These are phyloP conservation scores for Flaveria bidentis DNA, from an alignment of 129 eudicot species.

Conservation along the genomic window DNA sequence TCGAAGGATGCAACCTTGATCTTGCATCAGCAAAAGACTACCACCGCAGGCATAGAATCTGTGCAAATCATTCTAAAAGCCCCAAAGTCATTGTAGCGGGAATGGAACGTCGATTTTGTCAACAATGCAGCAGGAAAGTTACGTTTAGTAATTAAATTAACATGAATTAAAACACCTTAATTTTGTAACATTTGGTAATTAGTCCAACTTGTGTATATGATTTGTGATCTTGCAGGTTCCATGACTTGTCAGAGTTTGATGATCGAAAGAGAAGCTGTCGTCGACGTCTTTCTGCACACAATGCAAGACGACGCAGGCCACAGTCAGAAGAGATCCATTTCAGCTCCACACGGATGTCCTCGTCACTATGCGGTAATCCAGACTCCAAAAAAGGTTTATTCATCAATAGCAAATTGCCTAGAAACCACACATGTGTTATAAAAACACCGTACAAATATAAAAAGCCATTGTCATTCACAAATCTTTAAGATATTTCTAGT, in stretches of 20 bases:
- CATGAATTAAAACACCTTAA: no score
- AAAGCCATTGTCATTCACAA: neutral
- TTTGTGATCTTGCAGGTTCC: slow-evolving; percentile 47
- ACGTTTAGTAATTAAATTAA: neutral
- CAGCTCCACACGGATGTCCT: slow-evolving; percentile 40
- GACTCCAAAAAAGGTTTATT: neutral
- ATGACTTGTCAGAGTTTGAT: slow-evolving; percentile 64
- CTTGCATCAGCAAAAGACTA: slow-evolving; percentile 59
- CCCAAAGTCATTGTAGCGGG: slow-evolving; percentile 66
- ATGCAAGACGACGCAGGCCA: slow-evolving; percentile 65
- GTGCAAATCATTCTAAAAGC: slow-evolving; percentile 67
- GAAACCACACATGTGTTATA: no score
- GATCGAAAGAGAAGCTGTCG: slow-evolving; percentile 75
- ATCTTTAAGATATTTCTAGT: neutral
- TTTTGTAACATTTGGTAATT: neutral
- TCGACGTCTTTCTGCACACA: slow-evolving; percentile 63
- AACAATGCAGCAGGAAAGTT: slow-evolving; percentile 75
- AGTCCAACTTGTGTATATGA: neutral
- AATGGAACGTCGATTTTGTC: slow-evolving; percentile 71
- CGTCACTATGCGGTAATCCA: slow-evolving; percentile 31
- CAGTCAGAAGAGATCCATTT: slow-evolving; percentile 52
- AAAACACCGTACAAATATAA: no score
- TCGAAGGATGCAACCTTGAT: slow-evolving; percentile 71
- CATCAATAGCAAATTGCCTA: neutral
- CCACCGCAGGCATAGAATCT: slow-evolving; percentile 62